Conservation (phyloP, 306 rosid species). For the Quercus suber region DNA sequence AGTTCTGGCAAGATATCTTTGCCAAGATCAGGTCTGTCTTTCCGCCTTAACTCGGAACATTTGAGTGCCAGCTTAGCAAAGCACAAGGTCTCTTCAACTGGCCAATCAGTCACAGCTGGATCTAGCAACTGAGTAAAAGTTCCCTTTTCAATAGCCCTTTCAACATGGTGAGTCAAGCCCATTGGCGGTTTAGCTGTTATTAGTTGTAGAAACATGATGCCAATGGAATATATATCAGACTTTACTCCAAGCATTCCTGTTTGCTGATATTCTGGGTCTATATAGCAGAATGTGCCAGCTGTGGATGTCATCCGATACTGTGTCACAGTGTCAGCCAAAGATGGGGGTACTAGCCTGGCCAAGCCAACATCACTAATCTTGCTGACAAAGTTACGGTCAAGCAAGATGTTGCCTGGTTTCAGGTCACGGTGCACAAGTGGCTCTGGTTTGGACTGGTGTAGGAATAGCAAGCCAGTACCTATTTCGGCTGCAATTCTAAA, state of each 20-base stretch:
- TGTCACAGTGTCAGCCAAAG: conserved; percentile 62
- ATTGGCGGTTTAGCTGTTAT: conserved; percentile 80
- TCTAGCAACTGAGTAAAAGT: conserved; percentile 57
- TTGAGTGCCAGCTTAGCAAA: conserved; percentile 65
- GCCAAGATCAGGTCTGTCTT: conserved; percentile 85
- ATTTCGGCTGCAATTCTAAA: conserved; percentile 87
- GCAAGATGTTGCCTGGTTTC: conserved; percentile 87
- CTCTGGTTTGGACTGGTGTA: conserved; percentile 94
- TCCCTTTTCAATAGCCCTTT: conserved; percentile 63
- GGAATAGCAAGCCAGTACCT: conserved; percentile 79
- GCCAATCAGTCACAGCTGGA: conserved; percentile 78
- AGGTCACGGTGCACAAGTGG: conserved; percentile 95
- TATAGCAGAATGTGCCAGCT: conserved; percentile 95
- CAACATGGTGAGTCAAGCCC: conserved; percentile 85
- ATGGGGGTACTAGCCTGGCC: conserved; percentile 86
- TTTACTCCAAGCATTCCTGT: conserved; percentile 96
- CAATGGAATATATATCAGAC: conserved; percentile 89
- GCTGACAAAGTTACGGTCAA: conserved; percentile 72
- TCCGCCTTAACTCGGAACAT: conserved; percentile 77
- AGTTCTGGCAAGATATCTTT: conserved; percentile 70
- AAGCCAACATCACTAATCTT: conserved; percentile 91
- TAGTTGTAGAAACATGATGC: conserved; percentile 73
- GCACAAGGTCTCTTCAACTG: conserved; percentile 51
- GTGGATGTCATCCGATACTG: conserved; percentile 86
- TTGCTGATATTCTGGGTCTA: conserved; percentile 96